phyloP scores from a whole-genome alignment of 345 rosid species.

The rapeseed (Brassica napus) region Da-Ae NC_063441.1:543001-543500 shows the following conservation, averaged over 20 bases:
- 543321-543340: not conserved
- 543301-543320: not conserved
- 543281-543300: slow-evolving; percentile 17
- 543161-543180: not conserved
- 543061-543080: not conserved
- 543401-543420: slow-evolving; percentile 9
- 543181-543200: not conserved
- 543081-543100: not conserved
- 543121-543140: slow-evolving; percentile 4
- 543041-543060: not conserved
- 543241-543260: not conserved
- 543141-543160: not conserved
- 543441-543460: not conserved
- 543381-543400: slow-evolving; percentile 4
- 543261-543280: slow-evolving; percentile 17
- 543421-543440: slow-evolving; percentile 8
- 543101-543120: slow-evolving; percentile 3
- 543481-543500: slow-evolving; percentile 15
- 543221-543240: not conserved
- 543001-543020: slow-evolving; percentile 23
- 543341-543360: not conserved
- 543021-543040: slow-evolving; percentile 17
- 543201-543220: not conserved
- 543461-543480: not conserved
- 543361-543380: not conserved